Percentiles rank a stretch among this genome's conserved stretches.
These are phyloP conservation scores for Colletotrichum echinochloae DNA, from an alignment of 2,329 filamentous ascomycete genomes.

Conservation along the genomic window DNA sequence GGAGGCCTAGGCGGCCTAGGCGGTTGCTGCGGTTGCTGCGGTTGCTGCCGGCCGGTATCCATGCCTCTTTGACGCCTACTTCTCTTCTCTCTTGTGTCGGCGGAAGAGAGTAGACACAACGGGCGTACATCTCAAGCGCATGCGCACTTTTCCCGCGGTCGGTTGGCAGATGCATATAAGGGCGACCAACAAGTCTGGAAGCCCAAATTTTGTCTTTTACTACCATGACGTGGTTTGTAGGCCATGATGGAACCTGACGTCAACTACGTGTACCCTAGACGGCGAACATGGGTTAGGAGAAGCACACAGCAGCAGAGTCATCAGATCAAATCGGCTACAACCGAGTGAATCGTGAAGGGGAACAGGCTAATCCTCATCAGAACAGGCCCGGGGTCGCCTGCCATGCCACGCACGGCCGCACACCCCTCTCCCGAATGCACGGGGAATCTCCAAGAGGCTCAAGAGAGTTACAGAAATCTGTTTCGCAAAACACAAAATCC, in stretches of 20 bases:
- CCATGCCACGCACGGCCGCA: conserved; percentile 29
- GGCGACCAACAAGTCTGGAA: neutral
- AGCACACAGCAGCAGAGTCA: neutral
- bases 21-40: conserved; percentile 14
- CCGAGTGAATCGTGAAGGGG: neutral
- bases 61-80: conserved; percentile 15
- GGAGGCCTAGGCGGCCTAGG: conserved; percentile 24
- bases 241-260: conserved; percentile 30
- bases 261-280: conserved; percentile 1
- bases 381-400: conserved; percentile 7
- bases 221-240: conserved; percentile 27
- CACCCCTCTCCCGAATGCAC: conserved; percentile 8
- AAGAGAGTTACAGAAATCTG: conserved; percentile 29
- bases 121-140: neutral
- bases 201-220: neutral
- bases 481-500: conserved; percentile 32
- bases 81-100: neutral
- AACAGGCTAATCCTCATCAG: neutral
- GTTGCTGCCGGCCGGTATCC: conserved; percentile 17
- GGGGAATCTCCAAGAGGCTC: conserved; percentile 19
- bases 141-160: neutral
- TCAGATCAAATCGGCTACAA: neutral
- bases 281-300: neutral
- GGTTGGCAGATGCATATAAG: conserved; percentile 34
- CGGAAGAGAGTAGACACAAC: conserved; percentile 4